These are phyloP conservation scores for Trichophyton rubrum DNA, from an alignment of 2,329 filamentous ascomycete genomes.

Conservation along the genomic window DNA sequence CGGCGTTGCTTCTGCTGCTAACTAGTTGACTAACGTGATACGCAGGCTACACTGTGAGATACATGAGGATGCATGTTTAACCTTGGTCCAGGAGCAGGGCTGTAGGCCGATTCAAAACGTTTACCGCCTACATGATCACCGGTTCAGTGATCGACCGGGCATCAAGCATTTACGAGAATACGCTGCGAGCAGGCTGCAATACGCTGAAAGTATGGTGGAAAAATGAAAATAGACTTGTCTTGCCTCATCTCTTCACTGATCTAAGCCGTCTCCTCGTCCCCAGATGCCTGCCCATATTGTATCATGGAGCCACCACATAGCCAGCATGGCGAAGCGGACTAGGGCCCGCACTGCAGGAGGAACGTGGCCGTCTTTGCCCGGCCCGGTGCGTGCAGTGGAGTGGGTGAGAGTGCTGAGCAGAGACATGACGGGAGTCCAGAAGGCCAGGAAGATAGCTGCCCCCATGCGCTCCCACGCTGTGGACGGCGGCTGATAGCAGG, in stretches of 20 bases:
- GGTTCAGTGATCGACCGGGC: neutral
- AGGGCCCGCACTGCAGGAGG: neutral
- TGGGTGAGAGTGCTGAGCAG: neutral
- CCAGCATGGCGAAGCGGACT: constrained; percentile 2
- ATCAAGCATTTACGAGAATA: too few relatives aligned
- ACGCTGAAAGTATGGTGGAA: too few relatives aligned
- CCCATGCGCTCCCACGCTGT: neutral
- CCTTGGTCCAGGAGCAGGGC: neutral
- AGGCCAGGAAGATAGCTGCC: constrained; percentile 1
- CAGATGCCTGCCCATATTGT: neutral
- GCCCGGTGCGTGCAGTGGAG: neutral
- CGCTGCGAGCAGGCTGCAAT: too few relatives aligned
- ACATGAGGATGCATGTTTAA: neutral
- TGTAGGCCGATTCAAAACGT: neutral
- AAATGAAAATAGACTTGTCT: too few relatives aligned
- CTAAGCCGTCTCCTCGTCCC: constrained; percentile 1
- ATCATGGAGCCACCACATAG: constrained; percentile 7
- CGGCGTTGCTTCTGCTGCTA: neutral
- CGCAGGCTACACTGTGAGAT: neutral
- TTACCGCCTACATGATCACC: neutral
- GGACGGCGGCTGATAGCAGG: neutral
- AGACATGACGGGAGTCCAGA: constrained; percentile 5
- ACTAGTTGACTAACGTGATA: neutral
- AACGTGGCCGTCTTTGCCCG: neutral
- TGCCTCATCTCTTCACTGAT: neutral